These are phyloP conservation scores for Cardiospermum halicacabum DNA, from an alignment of 345 rosid genomes.

Conservation along the genomic window DNA sequence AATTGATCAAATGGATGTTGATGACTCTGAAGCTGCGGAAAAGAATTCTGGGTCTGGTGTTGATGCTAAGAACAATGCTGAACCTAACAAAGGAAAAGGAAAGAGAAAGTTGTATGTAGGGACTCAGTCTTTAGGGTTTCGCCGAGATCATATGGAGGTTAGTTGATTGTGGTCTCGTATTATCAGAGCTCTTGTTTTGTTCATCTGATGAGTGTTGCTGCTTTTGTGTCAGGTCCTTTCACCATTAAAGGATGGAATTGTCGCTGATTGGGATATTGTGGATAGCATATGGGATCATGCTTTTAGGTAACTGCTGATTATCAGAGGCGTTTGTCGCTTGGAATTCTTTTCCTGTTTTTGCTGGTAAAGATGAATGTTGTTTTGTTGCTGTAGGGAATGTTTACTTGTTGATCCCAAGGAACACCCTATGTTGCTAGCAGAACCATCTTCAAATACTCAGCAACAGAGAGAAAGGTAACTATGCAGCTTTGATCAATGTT, in stretches of 20 bases:
- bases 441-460: constrained; percentile 82
- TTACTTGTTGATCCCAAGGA: constrained; percentile 81
- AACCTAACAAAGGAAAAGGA: constrained; percentile 56
- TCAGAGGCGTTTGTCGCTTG: background rate
- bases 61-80: constrained; percentile 54
- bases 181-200: background rate
- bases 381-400: constrained; percentile 51
- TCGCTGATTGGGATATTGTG: constrained; percentile 92
- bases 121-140: constrained; percentile 81
- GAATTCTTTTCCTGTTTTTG: background rate
- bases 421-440: constrained; percentile 96
- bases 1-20: constrained; percentile 87
- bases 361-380: background rate
- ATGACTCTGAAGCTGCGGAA: constrained; percentile 43
- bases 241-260: constrained; percentile 86
- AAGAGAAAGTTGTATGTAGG: constrained; percentile 84
- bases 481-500: background rate
- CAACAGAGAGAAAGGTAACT: constrained; percentile 53
- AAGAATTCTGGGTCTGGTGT: constrained; percentile 33
- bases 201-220: constrained; percentile 9
- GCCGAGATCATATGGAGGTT: constrained; percentile 95
- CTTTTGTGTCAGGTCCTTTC: constrained; percentile 56
- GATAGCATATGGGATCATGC: constrained; percentile 99
- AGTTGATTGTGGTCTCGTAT: constrained; percentile 5
- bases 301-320: constrained; percentile 45